These are phyloP conservation scores for Pleurotus platypus DNA, from an alignment of 768 basidiomycete genomes.

Conservation along the genomic window DNA sequence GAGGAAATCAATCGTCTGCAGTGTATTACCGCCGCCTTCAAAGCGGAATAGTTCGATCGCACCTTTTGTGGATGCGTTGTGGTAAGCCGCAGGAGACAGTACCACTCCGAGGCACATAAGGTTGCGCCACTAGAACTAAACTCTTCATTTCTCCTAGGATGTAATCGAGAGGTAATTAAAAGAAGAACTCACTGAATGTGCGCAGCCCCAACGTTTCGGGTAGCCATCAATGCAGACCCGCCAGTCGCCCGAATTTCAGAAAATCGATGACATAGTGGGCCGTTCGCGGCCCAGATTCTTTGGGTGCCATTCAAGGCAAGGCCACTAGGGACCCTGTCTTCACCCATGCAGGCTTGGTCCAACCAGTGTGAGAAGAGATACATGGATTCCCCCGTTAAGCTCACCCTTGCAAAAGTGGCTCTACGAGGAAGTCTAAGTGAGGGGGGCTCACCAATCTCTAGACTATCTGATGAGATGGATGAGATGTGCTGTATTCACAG, in stretches of 20 bases:
- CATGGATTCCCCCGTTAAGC: not conserved
- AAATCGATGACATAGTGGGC: not conserved
- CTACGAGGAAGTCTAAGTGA: no score
- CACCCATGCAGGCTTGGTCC: not conserved
- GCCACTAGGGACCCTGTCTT: not conserved
- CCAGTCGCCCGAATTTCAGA: not conserved
- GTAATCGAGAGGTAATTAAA: no score
- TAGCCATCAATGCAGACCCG: not conserved
- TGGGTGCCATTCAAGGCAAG: no score
- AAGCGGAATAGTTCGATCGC: constrained; percentile 1
- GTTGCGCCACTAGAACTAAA: not conserved
- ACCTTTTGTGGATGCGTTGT: not conserved
- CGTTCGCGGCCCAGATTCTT: no score
- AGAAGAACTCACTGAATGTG: no score
- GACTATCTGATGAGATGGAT: no score
- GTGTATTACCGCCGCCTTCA: constrained; percentile 8
- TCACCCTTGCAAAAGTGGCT: not conserved
- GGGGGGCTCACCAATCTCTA: no score
- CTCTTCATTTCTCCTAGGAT: not conserved
- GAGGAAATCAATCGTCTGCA: not conserved
- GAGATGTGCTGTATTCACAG: no score
- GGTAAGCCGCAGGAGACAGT: no score
- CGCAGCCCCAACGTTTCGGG: not conserved
- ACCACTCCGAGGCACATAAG: not conserved
- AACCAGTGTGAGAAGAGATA: constrained; percentile 4